phyloP scores from a whole-genome alignment of 306 rosid genomes.

The Cucumis cinereus region DNA sequence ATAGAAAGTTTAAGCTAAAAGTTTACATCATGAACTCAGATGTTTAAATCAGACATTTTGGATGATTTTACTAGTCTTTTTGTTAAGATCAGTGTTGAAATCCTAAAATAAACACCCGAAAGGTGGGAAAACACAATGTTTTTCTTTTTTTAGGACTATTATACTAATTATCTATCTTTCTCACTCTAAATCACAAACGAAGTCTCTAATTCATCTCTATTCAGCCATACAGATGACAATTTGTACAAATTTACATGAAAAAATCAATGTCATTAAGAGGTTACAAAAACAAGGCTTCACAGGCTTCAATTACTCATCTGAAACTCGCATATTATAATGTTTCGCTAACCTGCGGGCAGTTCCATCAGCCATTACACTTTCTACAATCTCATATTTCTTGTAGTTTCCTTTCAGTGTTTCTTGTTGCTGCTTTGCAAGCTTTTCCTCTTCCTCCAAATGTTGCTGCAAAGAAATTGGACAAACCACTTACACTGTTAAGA shows the following conservation, averaged over 20 bases:
- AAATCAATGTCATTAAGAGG: neutral
- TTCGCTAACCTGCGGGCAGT: constrained; percentile 46
- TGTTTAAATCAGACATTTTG: too few species aligned
- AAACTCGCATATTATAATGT: neutral
- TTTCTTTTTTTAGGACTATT: neutral
- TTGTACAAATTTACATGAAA: neutral
- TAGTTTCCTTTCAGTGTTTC: constrained; percentile 29
- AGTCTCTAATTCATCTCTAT: neutral
- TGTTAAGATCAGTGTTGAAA: too few species aligned
- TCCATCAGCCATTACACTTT: constrained; percentile 38
- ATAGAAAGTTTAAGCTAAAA: too few species aligned
- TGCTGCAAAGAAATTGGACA: constrained; percentile 20
- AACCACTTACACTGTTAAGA: neutral
- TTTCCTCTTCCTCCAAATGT: constrained; percentile 43
- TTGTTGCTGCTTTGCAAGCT: constrained; percentile 49
- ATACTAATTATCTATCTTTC: neutral
- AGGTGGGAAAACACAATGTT: neutral
- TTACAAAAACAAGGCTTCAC: neutral
- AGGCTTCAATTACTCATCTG: neutral
- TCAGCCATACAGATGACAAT: neutral
- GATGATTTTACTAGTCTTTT: too few species aligned
- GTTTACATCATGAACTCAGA: neutral
- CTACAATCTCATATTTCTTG: constrained; percentile 45
- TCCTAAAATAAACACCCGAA: neutral
- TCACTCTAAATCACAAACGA: neutral